A percentile compares a stretch with the other conserved stretches of the same genome.
phyloP scores from a whole-genome alignment of 805 yeast species.

The Maudiozyma serrabonitensis region DNA sequence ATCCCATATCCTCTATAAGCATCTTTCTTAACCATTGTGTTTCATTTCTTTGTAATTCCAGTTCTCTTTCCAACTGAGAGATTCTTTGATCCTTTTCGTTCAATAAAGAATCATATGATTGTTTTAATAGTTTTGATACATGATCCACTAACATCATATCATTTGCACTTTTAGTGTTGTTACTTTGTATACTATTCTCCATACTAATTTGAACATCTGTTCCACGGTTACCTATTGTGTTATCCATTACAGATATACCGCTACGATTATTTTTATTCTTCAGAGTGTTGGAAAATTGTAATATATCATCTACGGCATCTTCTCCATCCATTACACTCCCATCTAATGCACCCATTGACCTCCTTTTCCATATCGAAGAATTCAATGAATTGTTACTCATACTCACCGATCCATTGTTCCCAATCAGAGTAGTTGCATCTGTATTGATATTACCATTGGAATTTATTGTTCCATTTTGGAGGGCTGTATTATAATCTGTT shows the following conservation, averaged over 20 bases:
- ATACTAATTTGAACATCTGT: neutral
- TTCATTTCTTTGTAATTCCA: conserved; percentile 27
- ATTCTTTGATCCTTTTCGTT: conserved; percentile 27
- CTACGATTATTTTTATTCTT: conserved; percentile 2
- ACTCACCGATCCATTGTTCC: neutral
- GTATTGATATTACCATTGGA: neutral
- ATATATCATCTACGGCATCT: conserved; percentile 24
- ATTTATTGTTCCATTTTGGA: neutral
- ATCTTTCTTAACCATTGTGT: conserved; percentile 29
- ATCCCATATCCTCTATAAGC: conserved; percentile 30
- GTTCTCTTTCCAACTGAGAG: conserved; percentile 22
- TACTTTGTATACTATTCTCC: neutral
- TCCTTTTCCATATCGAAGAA: conserved; percentile 15
- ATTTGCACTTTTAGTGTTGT: neutral
- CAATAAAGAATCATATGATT: conserved; percentile 20
- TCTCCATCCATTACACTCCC: conserved; percentile 23
- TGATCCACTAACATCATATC: conserved; percentile 4
- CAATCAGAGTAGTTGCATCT: conserved; percentile 2
- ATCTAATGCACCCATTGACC: conserved; percentile 19
- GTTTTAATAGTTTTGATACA: conserved; percentile 15
- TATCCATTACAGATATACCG: neutral
- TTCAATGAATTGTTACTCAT: neutral
- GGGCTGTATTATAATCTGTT: neutral
- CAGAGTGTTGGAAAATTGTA: conserved; percentile 18
- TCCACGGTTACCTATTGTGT: conserved; percentile 1